These are phyloP conservation scores for Microbotryum scabiosae DNA, from an alignment of 1,284 basidiomycete genomes.

Conservation along the genomic window DNA sequence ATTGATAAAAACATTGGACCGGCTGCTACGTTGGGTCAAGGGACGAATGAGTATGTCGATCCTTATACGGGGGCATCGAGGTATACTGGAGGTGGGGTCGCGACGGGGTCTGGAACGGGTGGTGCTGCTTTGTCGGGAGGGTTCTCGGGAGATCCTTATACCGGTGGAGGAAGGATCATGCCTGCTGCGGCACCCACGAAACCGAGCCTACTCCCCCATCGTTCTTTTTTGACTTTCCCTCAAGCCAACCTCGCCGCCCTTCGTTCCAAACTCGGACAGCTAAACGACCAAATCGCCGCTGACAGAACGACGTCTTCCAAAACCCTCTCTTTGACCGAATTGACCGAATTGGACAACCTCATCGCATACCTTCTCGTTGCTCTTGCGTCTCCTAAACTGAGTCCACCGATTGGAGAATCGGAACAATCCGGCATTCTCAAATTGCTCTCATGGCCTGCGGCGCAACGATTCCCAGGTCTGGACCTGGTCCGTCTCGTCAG, in stretches of 20 bases:
- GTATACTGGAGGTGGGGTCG: slow-evolving; percentile 44
- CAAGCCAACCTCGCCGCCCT: slow-evolving; percentile 83
- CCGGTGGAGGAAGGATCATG: slow-evolving; percentile 41
- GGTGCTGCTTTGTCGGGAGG: background rate
- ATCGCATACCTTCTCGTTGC: slow-evolving; percentile 44
- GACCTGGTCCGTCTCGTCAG: slow-evolving; percentile 73
- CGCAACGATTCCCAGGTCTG: slow-evolving; percentile 79
- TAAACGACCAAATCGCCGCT: slow-evolving; percentile 59
- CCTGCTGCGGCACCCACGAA: slow-evolving; percentile 5
- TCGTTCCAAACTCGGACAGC: slow-evolving; percentile 70
- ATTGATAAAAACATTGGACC: slow-evolving; percentile 78
- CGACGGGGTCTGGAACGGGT: background rate
- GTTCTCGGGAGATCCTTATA: slow-evolving; percentile 34
- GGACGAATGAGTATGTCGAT: slow-evolving; percentile 58
- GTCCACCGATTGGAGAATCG: slow-evolving; percentile 2
- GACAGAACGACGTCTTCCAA: slow-evolving; percentile 53
- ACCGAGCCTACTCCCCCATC: slow-evolving; percentile 21
- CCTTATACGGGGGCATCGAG: slow-evolving; percentile 77
- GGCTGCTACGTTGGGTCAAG: slow-evolving; percentile 56
- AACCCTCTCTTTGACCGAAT: slow-evolving; percentile 62
- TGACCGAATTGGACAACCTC: slow-evolving; percentile 54
- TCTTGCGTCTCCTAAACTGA: background rate
- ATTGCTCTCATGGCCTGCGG: slow-evolving; percentile 69
- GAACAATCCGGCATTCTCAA: slow-evolving; percentile 46
- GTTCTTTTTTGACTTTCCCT: slow-evolving; percentile 60